Evolutionary conservation across 129 eudicot genomes (phyloP), one percentile per base, ranked within the genome.

Genomic region (Artemisia annua): DNA sequence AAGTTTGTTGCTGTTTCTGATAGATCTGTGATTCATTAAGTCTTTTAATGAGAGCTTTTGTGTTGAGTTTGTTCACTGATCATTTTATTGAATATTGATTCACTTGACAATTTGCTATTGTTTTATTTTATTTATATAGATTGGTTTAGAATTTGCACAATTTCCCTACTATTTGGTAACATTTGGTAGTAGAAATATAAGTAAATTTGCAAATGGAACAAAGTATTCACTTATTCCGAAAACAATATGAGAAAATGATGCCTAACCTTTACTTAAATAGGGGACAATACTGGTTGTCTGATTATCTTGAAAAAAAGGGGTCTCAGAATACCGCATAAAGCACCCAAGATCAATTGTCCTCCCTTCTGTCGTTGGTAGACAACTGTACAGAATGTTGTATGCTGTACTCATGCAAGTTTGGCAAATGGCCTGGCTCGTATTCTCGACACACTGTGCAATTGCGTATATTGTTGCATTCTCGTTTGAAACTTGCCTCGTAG

Each of bases 331-430:
- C 76, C 95, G 81, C 70, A 88, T 30, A 57, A 83, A 88, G 68
- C 95, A 85, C 56, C 84, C 95, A 1, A 84, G 83, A 39, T 81
- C 85, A 58, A 76, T 35, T 66, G 90, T 84, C 56, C 82, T 75
- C 51, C 88, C 95, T 48, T 88, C 86, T 0, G 76, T 75, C 12
- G 57, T 18, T 2, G 90, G 95, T 16, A 78, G 79, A 63, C 95
- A 88, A 48, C 66, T 69, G 3, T 39, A 19, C 15, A 88, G 62
- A 55, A 76, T 83, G 32, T 61, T 48, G 73, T 75, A 50, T 5
- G 95, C 88, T 39, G 74, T 75, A 32, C 72, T 67, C 73, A 88
- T 79, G 87, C 95, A 88, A 26, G 70, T 79, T 50, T 64, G 76
- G 72, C 90, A 88, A 11, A 85, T 75, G 3, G 58, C 79, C 52